These are phyloP conservation scores for Lyophyllum shimeji DNA, from an alignment of 768 basidiomycete genomes.

Conservation along the genomic window DNA sequence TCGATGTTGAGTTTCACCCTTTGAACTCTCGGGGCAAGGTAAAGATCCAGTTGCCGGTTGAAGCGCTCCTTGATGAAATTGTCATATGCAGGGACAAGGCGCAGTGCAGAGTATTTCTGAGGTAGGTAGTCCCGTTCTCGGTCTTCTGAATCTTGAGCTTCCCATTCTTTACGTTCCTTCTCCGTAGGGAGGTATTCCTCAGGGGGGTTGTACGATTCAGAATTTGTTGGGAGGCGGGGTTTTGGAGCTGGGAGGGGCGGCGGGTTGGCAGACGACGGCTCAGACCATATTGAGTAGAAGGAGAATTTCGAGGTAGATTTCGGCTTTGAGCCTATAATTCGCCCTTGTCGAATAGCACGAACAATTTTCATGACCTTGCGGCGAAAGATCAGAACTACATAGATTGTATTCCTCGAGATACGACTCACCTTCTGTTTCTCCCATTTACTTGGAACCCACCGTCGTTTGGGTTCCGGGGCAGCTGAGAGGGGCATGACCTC, in stretches of 20 bases:
- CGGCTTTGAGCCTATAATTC: slow-evolving; percentile 89
- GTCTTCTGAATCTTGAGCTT: slow-evolving; percentile 82
- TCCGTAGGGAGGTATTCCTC: slow-evolving; percentile 92
- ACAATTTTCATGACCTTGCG: slow-evolving; percentile 97
- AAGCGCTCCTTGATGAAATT: slow-evolving; percentile 94
- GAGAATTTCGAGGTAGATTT: slow-evolving; percentile 66
- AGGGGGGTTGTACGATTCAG: slow-evolving; percentile 99
- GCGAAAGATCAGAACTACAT: slow-evolving; percentile 1
- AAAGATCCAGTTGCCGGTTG: slow-evolving; percentile 90
- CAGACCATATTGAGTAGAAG: slow-evolving; percentile 90
- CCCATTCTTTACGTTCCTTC: slow-evolving; percentile 81
- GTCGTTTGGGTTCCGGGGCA: slow-evolving; percentile 92
- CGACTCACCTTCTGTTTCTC: slow-evolving; percentile 91
- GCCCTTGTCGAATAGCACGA: slow-evolving; percentile 94
- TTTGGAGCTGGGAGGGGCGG: slow-evolving; percentile 96
- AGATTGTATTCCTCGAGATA: neutral
- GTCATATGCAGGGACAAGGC: slow-evolving; percentile 90
- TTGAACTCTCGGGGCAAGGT: slow-evolving; percentile 92
- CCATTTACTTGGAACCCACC: slow-evolving; percentile 99
- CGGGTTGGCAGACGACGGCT: slow-evolving; percentile 67
- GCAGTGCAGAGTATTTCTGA: slow-evolving; percentile 78
- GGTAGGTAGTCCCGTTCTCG: slow-evolving; percentile 88
- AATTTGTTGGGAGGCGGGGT: slow-evolving; percentile 81
- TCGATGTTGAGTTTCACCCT: slow-evolving; percentile 88
- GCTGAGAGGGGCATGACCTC: slow-evolving; percentile 91